Evolutionary conservation across 805 yeast species (phyloP).

Genomic region (Myxozyma sirexii): DNA sequence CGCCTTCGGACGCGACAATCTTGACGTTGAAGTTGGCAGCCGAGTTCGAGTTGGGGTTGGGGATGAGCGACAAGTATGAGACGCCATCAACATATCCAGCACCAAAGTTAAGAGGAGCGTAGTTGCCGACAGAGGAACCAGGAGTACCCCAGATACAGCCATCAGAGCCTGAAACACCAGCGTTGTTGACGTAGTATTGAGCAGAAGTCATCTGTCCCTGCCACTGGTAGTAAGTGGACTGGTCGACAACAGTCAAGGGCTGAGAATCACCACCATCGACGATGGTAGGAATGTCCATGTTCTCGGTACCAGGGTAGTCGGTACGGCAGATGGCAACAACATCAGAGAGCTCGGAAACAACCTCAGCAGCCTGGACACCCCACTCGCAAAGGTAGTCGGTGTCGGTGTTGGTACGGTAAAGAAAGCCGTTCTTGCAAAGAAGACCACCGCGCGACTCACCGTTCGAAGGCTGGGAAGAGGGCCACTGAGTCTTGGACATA

Average conservation of each 20-base stretch:
- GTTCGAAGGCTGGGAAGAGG: conserved; percentile 76
- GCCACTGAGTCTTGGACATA: conserved; percentile 99
- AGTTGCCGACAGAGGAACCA: conserved; percentile 87
- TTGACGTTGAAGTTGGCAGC: conserved; percentile 74
- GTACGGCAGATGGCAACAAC: conserved; percentile 94
- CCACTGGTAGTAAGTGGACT: conserved; percentile 79
- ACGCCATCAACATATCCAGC: conserved; percentile 77
- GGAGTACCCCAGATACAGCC: conserved; percentile 93
- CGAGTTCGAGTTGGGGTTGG: conserved; percentile 74
- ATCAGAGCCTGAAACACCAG: conserved; percentile 85
- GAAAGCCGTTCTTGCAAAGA: conserved; percentile 73
- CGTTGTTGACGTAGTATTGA: conserved; percentile 96
- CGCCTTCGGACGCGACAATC: conserved; percentile 72
- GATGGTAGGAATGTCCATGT: conserved; percentile 93
- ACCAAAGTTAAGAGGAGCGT: conserved; percentile 97
- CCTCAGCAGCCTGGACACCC: conserved; percentile 74
- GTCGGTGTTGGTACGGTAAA: conserved; percentile 76
- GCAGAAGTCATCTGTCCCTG: conserved; percentile 78
- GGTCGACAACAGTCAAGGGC: conserved; percentile 79
- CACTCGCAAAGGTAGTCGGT: conserved; percentile 78
- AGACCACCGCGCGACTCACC: conserved; percentile 97
- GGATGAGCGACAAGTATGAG: conserved; percentile 77
- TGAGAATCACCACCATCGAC: conserved; percentile 66
- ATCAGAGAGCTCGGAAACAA: conserved; percentile 62
- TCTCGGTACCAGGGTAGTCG: conserved; percentile 98